Conservation (phyloP, 345 rosid genomes). For the Punica granatum region DNA sequence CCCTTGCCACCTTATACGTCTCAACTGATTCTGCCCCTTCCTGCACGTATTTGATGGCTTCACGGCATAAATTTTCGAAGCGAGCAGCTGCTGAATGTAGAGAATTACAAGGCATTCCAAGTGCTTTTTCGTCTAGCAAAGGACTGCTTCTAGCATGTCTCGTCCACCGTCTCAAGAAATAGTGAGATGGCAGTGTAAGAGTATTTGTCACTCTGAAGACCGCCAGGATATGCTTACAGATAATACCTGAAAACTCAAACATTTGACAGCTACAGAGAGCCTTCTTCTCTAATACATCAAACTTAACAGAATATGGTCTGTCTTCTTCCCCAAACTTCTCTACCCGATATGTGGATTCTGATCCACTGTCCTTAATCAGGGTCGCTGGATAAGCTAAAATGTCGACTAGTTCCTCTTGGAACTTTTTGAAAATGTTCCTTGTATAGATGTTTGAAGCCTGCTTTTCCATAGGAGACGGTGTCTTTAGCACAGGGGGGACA, state of each 20-base stretch:
- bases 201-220: constrained; percentile 45
- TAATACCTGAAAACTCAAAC: constrained; percentile 46
- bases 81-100: constrained; percentile 19
- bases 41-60: constrained; percentile 29
- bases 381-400: constrained; percentile 38
- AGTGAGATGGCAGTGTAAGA: constrained; percentile 35
- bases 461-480: constrained; percentile 50
- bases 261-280: constrained; percentile 42
- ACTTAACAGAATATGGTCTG: constrained; percentile 26
- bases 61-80: constrained; percentile 27
- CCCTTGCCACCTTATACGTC: constrained; percentile 26
- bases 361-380: constrained; percentile 23
- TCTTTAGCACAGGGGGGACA: constrained; percentile 26
- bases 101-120: constrained; percentile 11
- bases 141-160: constrained; percentile 35
- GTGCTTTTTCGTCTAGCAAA: constrained; percentile 19
- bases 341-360: constrained; percentile 24
- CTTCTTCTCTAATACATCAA: constrained; percentile 30
- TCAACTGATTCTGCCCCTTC: constrained; percentile 18
- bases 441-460: constrained; percentile 40
- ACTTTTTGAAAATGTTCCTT: constrained; percentile 33
- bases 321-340: constrained; percentile 37
- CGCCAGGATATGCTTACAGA: constrained; percentile 35
- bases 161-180: constrained; percentile 43
- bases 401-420: constrained; percentile 44